phyloP scores from a whole-genome alignment of 1,139 yeast species.

The Pichia sp. region DNA sequence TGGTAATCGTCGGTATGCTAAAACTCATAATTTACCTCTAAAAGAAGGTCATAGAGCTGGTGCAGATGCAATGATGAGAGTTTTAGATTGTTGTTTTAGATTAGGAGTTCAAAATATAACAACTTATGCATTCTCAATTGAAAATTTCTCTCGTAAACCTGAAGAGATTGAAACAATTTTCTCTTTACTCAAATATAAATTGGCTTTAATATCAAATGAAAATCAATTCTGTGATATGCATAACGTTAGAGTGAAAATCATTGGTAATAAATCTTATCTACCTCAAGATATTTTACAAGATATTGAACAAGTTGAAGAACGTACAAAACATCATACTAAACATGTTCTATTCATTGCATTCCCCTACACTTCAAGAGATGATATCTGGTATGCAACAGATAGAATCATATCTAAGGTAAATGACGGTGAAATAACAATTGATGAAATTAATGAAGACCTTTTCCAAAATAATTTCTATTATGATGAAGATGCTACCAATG shows the following conservation, averaged over 20 bases:
- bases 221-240: constrained; percentile 21
- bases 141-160: constrained; percentile 46
- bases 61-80: constrained; percentile 38
- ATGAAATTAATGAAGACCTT: constrained; percentile 30
- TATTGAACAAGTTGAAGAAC: constrained; percentile 37
- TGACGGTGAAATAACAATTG: constrained; percentile 18
- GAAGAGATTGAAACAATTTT: constrained; percentile 48
- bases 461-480: constrained; percentile 40
- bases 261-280: constrained; percentile 42
- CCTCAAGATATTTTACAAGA: constrained; percentile 40
- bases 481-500: constrained; percentile 37
- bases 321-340: constrained; percentile 27
- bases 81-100: constrained; percentile 39
- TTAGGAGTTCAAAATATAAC: constrained; percentile 43
- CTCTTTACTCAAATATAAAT: constrained; percentile 35
- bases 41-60: constrained; percentile 51
- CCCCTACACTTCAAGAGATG: constrained; percentile 54
- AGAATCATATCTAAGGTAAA: constrained; percentile 27
- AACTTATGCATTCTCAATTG: constrained; percentile 52
- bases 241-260: constrained; percentile 34
- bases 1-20: constrained; percentile 51
- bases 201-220: constrained; percentile 21
- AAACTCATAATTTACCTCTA: constrained; percentile 33
- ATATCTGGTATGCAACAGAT: constrained; percentile 39
- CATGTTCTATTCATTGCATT: constrained; percentile 44